Base-by-base conservation (phyloP, 2,329 filamentous ascomycete genomes). In the Epichloe sibirici region DNA sequence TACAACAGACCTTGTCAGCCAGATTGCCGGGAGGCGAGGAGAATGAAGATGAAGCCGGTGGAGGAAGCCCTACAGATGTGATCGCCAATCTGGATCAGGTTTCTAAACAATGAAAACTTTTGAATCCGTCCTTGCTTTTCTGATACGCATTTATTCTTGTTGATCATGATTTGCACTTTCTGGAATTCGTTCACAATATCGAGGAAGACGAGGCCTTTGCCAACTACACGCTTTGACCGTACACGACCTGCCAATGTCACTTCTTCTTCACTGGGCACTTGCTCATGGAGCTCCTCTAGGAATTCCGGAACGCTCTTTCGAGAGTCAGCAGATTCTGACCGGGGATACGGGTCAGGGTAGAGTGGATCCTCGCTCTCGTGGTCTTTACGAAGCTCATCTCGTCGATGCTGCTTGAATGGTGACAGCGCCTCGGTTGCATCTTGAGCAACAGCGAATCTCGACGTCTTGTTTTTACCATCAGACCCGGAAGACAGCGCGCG, bases 131-230 rank as follows among this genome's bases (percentile, higher is more conserved):
- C 59, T 31, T 67, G 64, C 47, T 68, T 59, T 54, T 59, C 59
- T 50, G 58, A 56, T 53, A 69, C 56, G 56, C 61, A 74, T 55
- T 74, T 78, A 54, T 75, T 74, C 59, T 83, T 75, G 67, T 87
- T 86, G 66, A 86, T 77, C 72, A 95, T 82, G 56, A 84, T 77
- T 69, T 98, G 93, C 37, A 94, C 68, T 57, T 77, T 79, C 59
- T 81, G 71, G 53, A 83, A 85, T 63, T 88, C 82, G 65, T 89
- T 82, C 59, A 82, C 74, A 48, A 97, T 71, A 68, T 93, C 86
- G 58, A 96, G 67, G 67, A 98, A 98, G 57, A 89, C 74, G 60
- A 98, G 81, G 69, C 86, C 88, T 60, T 81, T 83, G 58, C 90
- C 84, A 51, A 82, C 78, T 47, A 79, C 74, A 56, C 88, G 86